Evolutionary conservation across 2,329 filamentous ascomycete species (phyloP), one percentile per base, ranked within the genome.

Genomic region (Penicillium sp.): DNA sequence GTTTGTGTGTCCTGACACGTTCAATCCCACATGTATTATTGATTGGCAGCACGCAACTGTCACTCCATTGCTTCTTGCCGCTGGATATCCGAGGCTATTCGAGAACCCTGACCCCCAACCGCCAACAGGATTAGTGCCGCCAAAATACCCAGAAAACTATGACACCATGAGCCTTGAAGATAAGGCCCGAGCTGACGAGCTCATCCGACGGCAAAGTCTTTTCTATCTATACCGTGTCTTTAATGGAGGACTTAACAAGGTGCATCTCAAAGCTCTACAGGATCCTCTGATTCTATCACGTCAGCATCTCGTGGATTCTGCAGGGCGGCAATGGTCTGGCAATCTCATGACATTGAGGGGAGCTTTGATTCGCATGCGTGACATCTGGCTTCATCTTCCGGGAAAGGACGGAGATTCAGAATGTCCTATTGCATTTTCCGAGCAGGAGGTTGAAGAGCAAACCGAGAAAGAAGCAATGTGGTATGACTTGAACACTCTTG

Each of bases 11-110:
- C 50, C 57, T 2, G 51, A 58, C 14, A 50, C 52, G 13, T 49
- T 49, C 34, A 47, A 49, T 16, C 20, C 60, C 22, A 51, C 53
- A 26, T 59, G 38, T 20, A 54, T 62, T 8, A 57, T 60, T 35
- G 57, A 58, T 38, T 63, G 59, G 62, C 61, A 63, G 32, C 55
- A 63, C 43, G 56, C 57, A 6, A 40, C 40, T 6, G 36, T 59
- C 26, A 44, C 42, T 3, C 56, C 59, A 6, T 35, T 53, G 11
- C 26, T 57, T 4, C 50, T 62, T 9, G 49, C 45, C 14, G 54
- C 56, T 13, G 58, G 58, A 0, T 46, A 57, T 27, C 58, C 57
- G 0, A 48, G 37, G 6, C 9, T 51, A 31, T 59, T 63, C 43
- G 50, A 62, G 28, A 63, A 60, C 23, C 59, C 58, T 11, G 58